Conservation (phyloP, 345 rosid genomes). For the Hibiscus tridactylites region DNA sequence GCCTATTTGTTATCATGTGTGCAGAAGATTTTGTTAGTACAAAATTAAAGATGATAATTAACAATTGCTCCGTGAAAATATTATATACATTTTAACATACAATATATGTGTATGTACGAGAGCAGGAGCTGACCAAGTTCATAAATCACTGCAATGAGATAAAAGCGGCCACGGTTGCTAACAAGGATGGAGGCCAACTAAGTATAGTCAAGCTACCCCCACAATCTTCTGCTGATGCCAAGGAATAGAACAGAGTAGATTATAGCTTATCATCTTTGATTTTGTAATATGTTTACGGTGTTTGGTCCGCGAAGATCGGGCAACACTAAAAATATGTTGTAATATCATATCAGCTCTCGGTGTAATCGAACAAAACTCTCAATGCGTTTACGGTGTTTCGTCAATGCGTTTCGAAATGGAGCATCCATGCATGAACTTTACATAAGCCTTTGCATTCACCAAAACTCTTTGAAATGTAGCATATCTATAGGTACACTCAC, state of each 20-base stretch:
- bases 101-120: not conserved
- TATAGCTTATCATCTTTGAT: no score
- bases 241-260: conserved; percentile 22
- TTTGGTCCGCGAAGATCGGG: no score
- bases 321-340: no score
- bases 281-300: no score
- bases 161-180: conserved; percentile 45
- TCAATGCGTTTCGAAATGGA: no score
- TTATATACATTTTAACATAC: no score
- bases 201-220: conserved; percentile 44
- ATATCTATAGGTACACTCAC: not conserved
- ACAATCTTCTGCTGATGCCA: conserved; percentile 22
- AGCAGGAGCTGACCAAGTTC: conserved; percentile 72
- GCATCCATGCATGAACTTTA: no score
- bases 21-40: not conserved
- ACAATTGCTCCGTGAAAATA: not conserved
- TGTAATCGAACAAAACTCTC: no score
- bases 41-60: not conserved
- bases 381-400: no score
- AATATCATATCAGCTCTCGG: no score
- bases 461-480: no score
- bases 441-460: no score
- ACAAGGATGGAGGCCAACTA: conserved; percentile 54
- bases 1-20: not conserved
- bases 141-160: conserved; percentile 83